phyloP scores from a whole-genome alignment of 1,284 basidiomycete species.

The Heterobasidion parviporum region DNA sequence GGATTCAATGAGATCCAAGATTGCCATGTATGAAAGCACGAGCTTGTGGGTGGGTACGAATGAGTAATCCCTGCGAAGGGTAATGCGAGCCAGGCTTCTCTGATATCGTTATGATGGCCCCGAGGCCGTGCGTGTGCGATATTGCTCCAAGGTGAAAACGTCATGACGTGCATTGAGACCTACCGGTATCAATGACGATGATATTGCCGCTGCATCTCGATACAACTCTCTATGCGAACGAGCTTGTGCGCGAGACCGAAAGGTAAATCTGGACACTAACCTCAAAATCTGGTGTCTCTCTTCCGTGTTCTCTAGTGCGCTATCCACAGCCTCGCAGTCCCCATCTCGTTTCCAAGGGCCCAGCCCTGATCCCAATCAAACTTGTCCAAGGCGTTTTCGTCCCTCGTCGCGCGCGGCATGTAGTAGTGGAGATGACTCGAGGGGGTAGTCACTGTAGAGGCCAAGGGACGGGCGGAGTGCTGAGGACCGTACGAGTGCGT shows the following conservation, averaged over 20 bases:
- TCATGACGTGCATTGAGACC: conserved; percentile 1
- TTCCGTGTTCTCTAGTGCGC: conserved; percentile 63
- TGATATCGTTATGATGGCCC: too few relatives aligned
- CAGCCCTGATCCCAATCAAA: conserved; percentile 79
- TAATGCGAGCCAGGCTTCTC: too few relatives aligned
- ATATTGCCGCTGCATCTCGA: conserved; percentile 80
- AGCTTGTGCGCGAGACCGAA: not conserved
- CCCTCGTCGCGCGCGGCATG: conserved; percentile 41
- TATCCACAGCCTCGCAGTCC: conserved; percentile 66
- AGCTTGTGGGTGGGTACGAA: too few relatives aligned
- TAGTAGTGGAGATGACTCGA: conserved; percentile 18
- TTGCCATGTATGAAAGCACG: too few relatives aligned
- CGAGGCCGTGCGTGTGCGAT: too few relatives aligned
- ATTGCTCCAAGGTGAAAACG: too few relatives aligned
- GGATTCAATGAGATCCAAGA: too few relatives aligned
- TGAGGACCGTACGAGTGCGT: conserved; percentile 69
- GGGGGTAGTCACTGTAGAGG: conserved; percentile 67
- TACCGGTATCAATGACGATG: conserved; percentile 85
- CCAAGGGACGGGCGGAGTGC: conserved; percentile 58
- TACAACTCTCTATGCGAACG: conserved; percentile 51
- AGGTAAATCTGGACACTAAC: conserved; percentile 24
- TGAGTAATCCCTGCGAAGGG: too few relatives aligned
- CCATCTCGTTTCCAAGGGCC: conserved; percentile 66
- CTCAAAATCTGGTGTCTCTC: conserved; percentile 85
- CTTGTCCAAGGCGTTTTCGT: conserved; percentile 50